These are phyloP conservation scores for Phytopythium kandeliae DNA, from an alignment of 352 stramenopile species.

Conservation along the genomic window DNA sequence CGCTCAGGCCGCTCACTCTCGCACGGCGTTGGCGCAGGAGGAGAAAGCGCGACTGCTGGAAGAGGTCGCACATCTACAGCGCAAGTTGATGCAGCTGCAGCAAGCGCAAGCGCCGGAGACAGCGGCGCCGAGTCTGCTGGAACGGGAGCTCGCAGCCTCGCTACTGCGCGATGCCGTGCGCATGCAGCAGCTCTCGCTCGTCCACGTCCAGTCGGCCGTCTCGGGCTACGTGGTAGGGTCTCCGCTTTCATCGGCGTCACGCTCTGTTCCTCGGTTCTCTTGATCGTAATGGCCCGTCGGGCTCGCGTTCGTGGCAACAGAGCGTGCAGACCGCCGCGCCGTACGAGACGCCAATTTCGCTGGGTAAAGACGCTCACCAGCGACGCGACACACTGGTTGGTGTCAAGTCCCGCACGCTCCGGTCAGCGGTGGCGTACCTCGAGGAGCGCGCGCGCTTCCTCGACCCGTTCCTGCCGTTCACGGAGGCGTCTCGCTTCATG, in stretches of 20 bases:
- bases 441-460: slow-evolving; percentile 30
- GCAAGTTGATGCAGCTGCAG: neutral
- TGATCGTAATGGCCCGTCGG: too few relatives aligned
- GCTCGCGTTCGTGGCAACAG: neutral
- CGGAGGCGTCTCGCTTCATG: slow-evolving; percentile 36
- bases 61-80: slow-evolving; percentile 19
- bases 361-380: slow-evolving; percentile 21
- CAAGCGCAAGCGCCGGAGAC: neutral
- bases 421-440: slow-evolving; percentile 23
- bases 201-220: slow-evolving; percentile 14
- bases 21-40: slow-evolving; percentile 9
- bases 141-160: neutral
- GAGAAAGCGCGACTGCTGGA: slow-evolving; percentile 18
- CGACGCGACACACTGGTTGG: slow-evolving; percentile 27
- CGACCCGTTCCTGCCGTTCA: slow-evolving; percentile 28
- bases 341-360: slow-evolving; percentile 33
- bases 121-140: neutral
- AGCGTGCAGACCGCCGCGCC: slow-evolving; percentile 9
- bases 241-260: too few relatives aligned
- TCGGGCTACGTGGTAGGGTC: slow-evolving; percentile 8
- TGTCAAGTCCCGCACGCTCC: slow-evolving; percentile 5
- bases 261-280: too few relatives aligned
- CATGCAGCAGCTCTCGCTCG: slow-evolving; percentile 18
- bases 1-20: neutral
- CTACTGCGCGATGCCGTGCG: slow-evolving; percentile 15